Conservation (phyloP, 2,329 filamentous ascomycete genomes). For the Monosporascus cannonballus region DNA sequence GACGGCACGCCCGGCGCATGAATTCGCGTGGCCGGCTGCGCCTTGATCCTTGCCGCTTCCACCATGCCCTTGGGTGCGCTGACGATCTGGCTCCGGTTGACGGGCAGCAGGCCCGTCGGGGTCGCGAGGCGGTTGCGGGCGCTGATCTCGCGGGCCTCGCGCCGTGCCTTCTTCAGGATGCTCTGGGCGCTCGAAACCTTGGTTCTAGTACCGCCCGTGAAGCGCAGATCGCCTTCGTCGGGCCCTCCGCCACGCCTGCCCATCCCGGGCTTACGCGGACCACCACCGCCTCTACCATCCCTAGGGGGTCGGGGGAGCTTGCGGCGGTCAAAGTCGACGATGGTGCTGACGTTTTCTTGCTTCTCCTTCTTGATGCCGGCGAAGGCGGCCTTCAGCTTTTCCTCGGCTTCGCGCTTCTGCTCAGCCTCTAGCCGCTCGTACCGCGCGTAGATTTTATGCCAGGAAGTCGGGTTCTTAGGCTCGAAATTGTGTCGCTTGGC, state of each 20-base stretch:
- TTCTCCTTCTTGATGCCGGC: slow-evolving; percentile 52
- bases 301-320: slow-evolving; percentile 36
- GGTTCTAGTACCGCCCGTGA: slow-evolving; percentile 43
- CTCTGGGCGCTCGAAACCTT: slow-evolving; percentile 46
- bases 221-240: slow-evolving; percentile 33
- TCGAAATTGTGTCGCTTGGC: slow-evolving; percentile 54
- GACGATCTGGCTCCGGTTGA: slow-evolving; percentile 33
- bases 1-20: slow-evolving; percentile 6
- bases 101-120: slow-evolving; percentile 27
- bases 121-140: slow-evolving; percentile 40
- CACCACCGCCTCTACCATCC: slow-evolving; percentile 21
- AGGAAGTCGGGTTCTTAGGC: slow-evolving; percentile 61
- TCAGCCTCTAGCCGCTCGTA: slow-evolving; percentile 55
- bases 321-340: slow-evolving; percentile 42
- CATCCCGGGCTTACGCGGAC: slow-evolving; percentile 6
- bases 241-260: slow-evolving; percentile 12
- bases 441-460: slow-evolving; percentile 72
- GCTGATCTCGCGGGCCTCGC: slow-evolving; percentile 50
- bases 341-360: slow-evolving; percentile 48
- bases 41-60: slow-evolving; percentile 42
- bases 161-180: slow-evolving; percentile 49
- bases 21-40: slow-evolving; percentile 20
- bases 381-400: slow-evolving; percentile 50
- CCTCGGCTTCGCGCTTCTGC: slow-evolving; percentile 51
- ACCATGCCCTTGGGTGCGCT: slow-evolving; percentile 50